Evolutionary conservation across 2,329 filamentous ascomycete species (phyloP).

Genomic region (Aspergillus neoniger): DNA sequence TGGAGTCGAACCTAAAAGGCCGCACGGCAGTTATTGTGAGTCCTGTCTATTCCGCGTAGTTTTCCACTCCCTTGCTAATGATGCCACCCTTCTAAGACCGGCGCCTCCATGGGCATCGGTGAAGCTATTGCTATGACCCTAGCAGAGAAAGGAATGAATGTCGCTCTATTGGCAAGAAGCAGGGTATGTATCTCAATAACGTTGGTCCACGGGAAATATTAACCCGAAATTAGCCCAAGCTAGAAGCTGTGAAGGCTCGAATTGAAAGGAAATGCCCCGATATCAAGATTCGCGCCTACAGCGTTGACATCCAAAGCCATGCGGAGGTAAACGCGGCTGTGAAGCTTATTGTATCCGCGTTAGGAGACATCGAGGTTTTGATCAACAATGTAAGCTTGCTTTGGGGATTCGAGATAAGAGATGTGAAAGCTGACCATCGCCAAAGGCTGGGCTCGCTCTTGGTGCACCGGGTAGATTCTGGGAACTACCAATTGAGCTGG

Average conservation of each 20-base stretch:
- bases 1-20: too few relatives aligned
- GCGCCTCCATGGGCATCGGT: conserved; percentile 53
- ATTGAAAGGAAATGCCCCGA: conserved; percentile 3
- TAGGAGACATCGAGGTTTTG: conserved; percentile 47
- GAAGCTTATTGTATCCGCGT: conserved; percentile 31
- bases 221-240: conserved; percentile 22
- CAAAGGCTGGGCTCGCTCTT: conserved; percentile 49
- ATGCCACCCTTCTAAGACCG: conserved; percentile 28
- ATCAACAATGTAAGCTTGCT: conserved; percentile 45
- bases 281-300: conserved; percentile 14
- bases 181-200: conserved; percentile 20
- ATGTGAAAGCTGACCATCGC: not conserved
- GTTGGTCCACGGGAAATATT: not conserved
- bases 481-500: conserved; percentile 44
- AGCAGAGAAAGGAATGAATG: conserved; percentile 42
- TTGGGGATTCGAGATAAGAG: not conserved
- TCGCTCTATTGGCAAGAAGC: conserved; percentile 49
- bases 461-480: conserved; percentile 49
- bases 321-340: conserved; percentile 31
- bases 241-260: conserved; percentile 10
- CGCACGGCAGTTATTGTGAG: too few relatives aligned
- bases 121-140: conserved; percentile 46
- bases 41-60: not conserved
- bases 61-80: not conserved
- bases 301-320: conserved; percentile 24